Percentiles rank a stretch among this genome's conserved stretches.
phyloP scores from a whole-genome alignment of 352 stramenopile genomes.

The Chrysophaeum taylorii region DNA sequence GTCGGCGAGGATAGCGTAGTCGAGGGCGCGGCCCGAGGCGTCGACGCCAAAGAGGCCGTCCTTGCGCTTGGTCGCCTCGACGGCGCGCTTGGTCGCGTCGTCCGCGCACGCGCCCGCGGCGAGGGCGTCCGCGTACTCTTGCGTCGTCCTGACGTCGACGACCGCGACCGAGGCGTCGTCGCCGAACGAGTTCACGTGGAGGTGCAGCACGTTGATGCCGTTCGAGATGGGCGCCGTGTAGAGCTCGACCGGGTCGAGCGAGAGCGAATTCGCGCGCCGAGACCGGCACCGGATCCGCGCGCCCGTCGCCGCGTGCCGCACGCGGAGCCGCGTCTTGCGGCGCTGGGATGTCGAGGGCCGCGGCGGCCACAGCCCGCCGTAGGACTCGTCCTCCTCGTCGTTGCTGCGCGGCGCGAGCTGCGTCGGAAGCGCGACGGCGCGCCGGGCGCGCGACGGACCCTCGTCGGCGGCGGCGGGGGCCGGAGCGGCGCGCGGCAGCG shows the following conservation, averaged over 20 bases:
- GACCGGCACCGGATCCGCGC: neutral
- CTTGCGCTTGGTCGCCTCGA: neutral
- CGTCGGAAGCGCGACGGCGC: neutral
- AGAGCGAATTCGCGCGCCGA: neutral
- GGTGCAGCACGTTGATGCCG: neutral
- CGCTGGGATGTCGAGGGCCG: neutral
- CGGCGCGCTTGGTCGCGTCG: neutral
- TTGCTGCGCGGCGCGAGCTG: too few relatives aligned
- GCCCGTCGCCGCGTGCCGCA: neutral
- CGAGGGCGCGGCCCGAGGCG: neutral
- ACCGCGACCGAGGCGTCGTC: slow-evolving; percentile 3
- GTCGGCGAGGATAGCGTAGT: slow-evolving; percentile 3
- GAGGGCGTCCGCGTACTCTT: neutral
- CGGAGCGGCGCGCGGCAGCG: too few relatives aligned
- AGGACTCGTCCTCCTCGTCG: too few relatives aligned
- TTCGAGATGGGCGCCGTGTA: neutral
- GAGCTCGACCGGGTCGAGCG: neutral
- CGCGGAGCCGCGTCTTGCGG: neutral
- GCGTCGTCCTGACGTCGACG: neutral
- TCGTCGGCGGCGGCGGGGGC: too few relatives aligned
- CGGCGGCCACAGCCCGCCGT: too few relatives aligned
- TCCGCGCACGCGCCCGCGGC: neutral
- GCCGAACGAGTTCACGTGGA: slow-evolving; percentile 1
- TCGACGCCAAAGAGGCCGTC: neutral
- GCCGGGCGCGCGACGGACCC: neutral